phyloP scores from a whole-genome alignment of 345 rosid genomes.

The Excoecaria agallocha region DNA sequence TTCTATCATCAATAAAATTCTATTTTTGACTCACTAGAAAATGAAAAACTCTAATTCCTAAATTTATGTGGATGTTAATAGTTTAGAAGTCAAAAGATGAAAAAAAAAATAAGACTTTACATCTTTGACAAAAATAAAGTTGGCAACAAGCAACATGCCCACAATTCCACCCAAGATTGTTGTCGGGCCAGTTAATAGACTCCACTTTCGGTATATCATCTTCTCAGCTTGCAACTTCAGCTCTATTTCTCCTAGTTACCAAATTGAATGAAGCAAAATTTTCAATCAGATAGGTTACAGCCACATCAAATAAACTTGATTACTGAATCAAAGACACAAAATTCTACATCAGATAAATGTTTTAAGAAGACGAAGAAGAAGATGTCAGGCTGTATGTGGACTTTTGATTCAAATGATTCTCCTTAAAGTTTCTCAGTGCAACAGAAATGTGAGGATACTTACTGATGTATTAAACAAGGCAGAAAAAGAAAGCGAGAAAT shows the following conservation, averaged over 20 bases:
- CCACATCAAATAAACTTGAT: too few species aligned
- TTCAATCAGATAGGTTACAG: too few species aligned
- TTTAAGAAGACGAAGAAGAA: too few species aligned
- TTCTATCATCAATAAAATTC: background rate
- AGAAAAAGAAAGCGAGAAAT: background rate
- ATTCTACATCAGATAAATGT: too few species aligned
- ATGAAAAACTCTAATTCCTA: too few species aligned
- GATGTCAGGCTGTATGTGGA: too few species aligned
- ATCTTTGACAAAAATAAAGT: conserved; percentile 43
- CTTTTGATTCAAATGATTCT: background rate
- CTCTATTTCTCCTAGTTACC: background rate
- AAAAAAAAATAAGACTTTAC: conserved; percentile 28
- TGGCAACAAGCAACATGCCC: conserved; percentile 52
- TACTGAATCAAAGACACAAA: too few species aligned
- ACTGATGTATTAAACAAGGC: background rate
- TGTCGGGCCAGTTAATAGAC: conserved; percentile 80
- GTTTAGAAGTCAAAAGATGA: conserved; percentile 12
- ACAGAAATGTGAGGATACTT: background rate
- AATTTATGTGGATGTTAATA: conserved; percentile 4
- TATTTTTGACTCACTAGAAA: background rate
- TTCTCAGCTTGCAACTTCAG: conserved; percentile 7
- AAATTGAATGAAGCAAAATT: background rate
- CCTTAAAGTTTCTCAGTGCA: background rate
- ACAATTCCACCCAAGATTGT: conserved; percentile 62
- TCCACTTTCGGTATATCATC: conserved; percentile 94